Evolutionary conservation across 2,329 filamentous ascomycete genomes (phyloP), one percentile per base, ranked within the genome.

Genomic region (Clarireedia paspali): DNA sequence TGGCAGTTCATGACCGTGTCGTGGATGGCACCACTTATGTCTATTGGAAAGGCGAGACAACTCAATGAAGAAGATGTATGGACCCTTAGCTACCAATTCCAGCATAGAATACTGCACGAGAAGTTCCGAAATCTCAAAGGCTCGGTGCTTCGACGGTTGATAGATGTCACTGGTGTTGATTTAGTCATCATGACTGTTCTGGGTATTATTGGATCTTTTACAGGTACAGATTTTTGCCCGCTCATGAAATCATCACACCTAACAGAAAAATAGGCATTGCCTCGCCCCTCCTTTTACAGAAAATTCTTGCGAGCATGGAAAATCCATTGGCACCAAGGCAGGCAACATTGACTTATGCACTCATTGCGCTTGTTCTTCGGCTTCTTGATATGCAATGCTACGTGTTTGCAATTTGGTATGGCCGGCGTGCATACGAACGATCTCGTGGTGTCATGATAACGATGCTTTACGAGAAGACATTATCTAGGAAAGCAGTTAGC

Each of bases 1-100:
- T 91, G 89, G 80, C 87, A 91, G 62, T 96, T 89, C 72, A 87
- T 92, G 81, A 85, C 82, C 5, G 86, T 95, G 27, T 88, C 82
- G 0, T 96, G 91, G 91, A 85, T 95, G 72, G 75, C 76, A 0
- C 86, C 90, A 0, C 72, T 95, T 6, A 89, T 95, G 12, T 73
- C 75, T 1, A 70, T 83, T 24, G 89, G 86, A 1, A 79, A 76
- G 44, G 73, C 75, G 30, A 76, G 83, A 42, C 85, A 90, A 62
- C 74, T 96, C 7, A 74, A 90, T 38, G 84, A 91, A 40, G 80
- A 85, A 39, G 89, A 96, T 67, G 87, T 96, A 2, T 96, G 91
- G 91, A 74, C 79, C 40, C 73, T 96, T 0, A 83, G 84, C 0
- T 88, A 84, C 62, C 87, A 94, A 53, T 95, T 92, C 60, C 90